These are phyloP conservation scores for Trichophyton benhamiae DNA, from an alignment of 2,329 filamentous ascomycete genomes.

Conservation along the genomic window DNA sequence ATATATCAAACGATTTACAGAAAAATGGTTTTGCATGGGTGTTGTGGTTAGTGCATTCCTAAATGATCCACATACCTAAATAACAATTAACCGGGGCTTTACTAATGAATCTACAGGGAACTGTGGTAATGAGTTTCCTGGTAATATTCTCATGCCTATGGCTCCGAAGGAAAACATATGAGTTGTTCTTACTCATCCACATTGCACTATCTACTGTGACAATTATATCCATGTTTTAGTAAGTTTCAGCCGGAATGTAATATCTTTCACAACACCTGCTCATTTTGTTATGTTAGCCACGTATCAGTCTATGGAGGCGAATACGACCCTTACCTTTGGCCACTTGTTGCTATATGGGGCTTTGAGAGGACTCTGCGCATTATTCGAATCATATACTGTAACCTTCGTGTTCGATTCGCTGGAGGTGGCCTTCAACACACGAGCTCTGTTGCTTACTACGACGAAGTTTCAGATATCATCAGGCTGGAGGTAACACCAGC, in stretches of 20 bases:
- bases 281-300: slow-evolving; percentile 22
- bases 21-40: slow-evolving; percentile 16
- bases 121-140: slow-evolving; percentile 26
- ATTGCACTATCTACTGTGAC: slow-evolving; percentile 27
- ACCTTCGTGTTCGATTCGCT: slow-evolving; percentile 21
- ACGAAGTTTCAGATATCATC: slow-evolving; percentile 30
- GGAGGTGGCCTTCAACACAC: slow-evolving; percentile 17
- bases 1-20: neutral
- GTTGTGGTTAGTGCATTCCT: slow-evolving; percentile 15
- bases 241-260: slow-evolving; percentile 10
- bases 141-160: slow-evolving; percentile 32
- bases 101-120: slow-evolving; percentile 14
- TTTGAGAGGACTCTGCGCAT: slow-evolving; percentile 35
- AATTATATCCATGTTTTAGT: slow-evolving; percentile 35
- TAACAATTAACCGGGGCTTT: neutral
- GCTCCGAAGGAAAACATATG: slow-evolving; percentile 34
- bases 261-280: neutral
- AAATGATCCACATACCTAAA: neutral
- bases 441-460: slow-evolving; percentile 28
- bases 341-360: slow-evolving; percentile 36
- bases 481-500: slow-evolving; percentile 29
- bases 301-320: slow-evolving; percentile 35
- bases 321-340: slow-evolving; percentile 38
- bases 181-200: slow-evolving; percentile 30
- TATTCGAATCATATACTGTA: slow-evolving; percentile 30